phyloP scores from a whole-genome alignment of 352 stramenopile genomes.

The Aphanomyces invadans region DNA sequence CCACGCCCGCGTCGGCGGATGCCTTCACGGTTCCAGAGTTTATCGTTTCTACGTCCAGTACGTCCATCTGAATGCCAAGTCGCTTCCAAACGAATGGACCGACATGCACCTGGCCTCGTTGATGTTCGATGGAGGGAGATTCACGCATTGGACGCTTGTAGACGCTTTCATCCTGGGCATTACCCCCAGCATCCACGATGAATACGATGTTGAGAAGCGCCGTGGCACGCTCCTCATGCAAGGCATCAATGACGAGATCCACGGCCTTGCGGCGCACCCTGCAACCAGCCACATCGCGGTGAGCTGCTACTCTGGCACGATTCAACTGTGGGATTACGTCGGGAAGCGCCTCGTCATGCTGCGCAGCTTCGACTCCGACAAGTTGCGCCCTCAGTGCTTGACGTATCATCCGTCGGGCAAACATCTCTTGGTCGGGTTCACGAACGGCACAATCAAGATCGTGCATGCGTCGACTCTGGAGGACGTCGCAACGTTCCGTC shows the following conservation, averaged over 20 bases:
- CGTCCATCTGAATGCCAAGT: no score
- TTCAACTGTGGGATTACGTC: conserved; percentile 89
- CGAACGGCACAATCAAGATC: conserved; percentile 78
- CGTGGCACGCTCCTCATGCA: conserved; percentile 88
- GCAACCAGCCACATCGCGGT: conserved; percentile 63
- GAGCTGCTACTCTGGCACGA: conserved; percentile 66
- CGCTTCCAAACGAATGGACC: no score
- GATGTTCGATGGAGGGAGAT: no score
- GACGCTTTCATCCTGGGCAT: conserved; percentile 83
- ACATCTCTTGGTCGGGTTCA: conserved; percentile 84
- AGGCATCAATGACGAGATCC: conserved; percentile 83
- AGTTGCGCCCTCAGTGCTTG: conserved; percentile 66
- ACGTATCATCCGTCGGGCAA: conserved; percentile 68
- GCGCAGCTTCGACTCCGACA: conserved; percentile 55
- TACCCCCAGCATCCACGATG: conserved; percentile 67
- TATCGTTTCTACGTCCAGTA: conserved; percentile 73
- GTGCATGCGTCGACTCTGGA: conserved; percentile 66
- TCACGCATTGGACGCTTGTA: neutral
- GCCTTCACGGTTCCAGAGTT: conserved; percentile 84
- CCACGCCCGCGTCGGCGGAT: conserved; percentile 31
- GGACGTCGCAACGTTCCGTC: conserved; percentile 58
- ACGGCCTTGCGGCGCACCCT: conserved; percentile 70
- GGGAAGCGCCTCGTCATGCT: conserved; percentile 80
- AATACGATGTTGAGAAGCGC: conserved; percentile 75
- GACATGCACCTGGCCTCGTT: no score